phyloP scores from a whole-genome alignment of 768 basidiomycete genomes.

The Lentinula aciculospora region DNA sequence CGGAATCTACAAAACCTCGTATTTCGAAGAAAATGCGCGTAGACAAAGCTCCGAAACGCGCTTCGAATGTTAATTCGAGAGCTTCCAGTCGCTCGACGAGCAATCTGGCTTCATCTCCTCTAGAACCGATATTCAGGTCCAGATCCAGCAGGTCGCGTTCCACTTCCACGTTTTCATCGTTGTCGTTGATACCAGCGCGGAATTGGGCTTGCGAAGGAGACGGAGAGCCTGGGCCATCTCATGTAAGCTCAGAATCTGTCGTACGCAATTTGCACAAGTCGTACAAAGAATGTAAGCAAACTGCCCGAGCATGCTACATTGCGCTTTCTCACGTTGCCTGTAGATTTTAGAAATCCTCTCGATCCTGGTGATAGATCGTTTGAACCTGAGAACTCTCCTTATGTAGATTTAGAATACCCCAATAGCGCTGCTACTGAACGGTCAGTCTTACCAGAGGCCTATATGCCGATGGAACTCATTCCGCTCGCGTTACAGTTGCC shows the following conservation, averaged over 20 bases:
- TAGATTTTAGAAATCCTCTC: constrained; percentile 68
- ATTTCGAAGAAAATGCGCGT: constrained; percentile 5
- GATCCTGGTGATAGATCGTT: constrained; percentile 62
- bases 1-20: neutral
- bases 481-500: neutral
- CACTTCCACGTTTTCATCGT: constrained; percentile 40
- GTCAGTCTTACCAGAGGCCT: constrained; percentile 31
- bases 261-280: constrained; percentile 57
- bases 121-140: constrained; percentile 49
- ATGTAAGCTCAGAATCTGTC: constrained; percentile 61
- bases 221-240: constrained; percentile 43
- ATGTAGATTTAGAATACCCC: constrained; percentile 73
- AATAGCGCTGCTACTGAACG: constrained; percentile 63
- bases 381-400: constrained; percentile 58
- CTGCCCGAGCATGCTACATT: neutral
- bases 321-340: constrained; percentile 6
- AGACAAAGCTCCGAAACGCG: constrained; percentile 24
- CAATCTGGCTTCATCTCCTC: constrained; percentile 34
- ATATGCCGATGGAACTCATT: constrained; percentile 8
- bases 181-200: constrained; percentile 31
- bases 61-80: constrained; percentile 33
- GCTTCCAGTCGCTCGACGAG: constrained; percentile 31
- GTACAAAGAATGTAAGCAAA: constrained; percentile 62
- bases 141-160: constrained; percentile 63
- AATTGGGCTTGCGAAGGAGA: constrained; percentile 48